Conservation (phyloP, 2,329 filamentous ascomycete species). For the Capronia epimyces region DNA sequence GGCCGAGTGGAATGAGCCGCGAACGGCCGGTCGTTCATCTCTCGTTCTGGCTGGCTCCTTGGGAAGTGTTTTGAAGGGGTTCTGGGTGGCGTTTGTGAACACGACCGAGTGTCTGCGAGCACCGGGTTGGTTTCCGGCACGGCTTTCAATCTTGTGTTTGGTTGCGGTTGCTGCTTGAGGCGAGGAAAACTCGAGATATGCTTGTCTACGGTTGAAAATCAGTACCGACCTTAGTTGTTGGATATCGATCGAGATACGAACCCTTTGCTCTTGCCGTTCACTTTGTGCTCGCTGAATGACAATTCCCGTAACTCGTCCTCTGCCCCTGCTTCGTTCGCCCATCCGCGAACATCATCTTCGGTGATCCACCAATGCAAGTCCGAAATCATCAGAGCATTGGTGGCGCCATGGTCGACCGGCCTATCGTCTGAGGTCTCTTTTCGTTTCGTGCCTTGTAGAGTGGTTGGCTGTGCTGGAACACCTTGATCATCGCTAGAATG, state of each 20-base stretch:
- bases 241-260: constrained; percentile 43
- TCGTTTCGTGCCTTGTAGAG: constrained; percentile 56
- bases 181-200: constrained; percentile 77
- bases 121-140: constrained; percentile 50
- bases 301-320: constrained; percentile 86
- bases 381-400: constrained; percentile 72
- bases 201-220: constrained; percentile 49
- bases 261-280: constrained; percentile 99
- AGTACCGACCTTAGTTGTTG: background rate
- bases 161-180: constrained; percentile 78
- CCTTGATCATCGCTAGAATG: constrained; percentile 2
- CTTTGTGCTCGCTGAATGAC: constrained; percentile 96
- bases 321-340: constrained; percentile 70
- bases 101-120: constrained; percentile 64
- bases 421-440: constrained; percentile 56
- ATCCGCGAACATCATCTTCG: constrained; percentile 88
- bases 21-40: constrained; percentile 51
- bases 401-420: constrained; percentile 55
- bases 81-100: constrained; percentile 70
- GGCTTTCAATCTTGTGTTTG: constrained; percentile 72
- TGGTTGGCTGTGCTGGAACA: constrained; percentile 32
- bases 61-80: constrained; percentile 85
- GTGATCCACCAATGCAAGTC: constrained; percentile 96
- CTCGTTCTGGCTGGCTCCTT: constrained; percentile 75
- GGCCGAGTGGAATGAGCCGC: constrained; percentile 39